phyloP scores from a whole-genome alignment of 208 protist species.

The Acanthamoeba sp. region DNA sequence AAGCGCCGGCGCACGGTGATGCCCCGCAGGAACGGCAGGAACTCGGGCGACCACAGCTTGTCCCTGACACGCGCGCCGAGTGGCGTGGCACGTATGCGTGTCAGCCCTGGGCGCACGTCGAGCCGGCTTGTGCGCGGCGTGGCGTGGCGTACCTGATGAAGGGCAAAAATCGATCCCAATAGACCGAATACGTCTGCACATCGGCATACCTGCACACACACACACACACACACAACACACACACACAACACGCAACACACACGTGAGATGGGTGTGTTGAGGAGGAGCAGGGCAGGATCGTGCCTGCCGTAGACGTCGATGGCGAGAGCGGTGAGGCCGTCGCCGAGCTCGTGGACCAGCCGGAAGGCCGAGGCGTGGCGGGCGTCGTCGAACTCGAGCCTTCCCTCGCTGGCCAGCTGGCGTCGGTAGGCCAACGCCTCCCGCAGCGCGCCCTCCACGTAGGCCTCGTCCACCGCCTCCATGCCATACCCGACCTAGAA shows the following conservation, averaged over 20 bases:
- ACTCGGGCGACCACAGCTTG: not conserved
- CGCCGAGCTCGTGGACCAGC: not conserved
- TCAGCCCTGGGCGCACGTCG: no score
- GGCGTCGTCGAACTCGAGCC: not conserved
- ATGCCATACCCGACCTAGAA: not conserved
- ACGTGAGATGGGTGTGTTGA: no score
- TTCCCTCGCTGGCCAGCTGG: not conserved
- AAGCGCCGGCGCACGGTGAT: not conserved
- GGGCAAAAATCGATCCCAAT: constrained; percentile 14
- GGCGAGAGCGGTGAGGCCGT: constrained; percentile 20
- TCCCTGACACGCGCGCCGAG: not conserved
- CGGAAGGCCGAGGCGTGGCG: not conserved
- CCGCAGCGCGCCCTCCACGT: not conserved
- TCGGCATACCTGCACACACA: not conserved
- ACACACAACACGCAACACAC: no score
- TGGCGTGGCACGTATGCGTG: no score
- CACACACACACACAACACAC: no score
- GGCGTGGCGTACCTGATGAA: not conserved
- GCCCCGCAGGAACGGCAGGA: constrained; percentile 19
- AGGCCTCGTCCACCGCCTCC: not conserved
- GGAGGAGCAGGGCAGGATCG: no score
- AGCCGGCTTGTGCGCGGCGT: not conserved
- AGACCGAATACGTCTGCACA: constrained; percentile 34
- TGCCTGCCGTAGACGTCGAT: constrained; percentile 14
- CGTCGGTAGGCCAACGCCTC: not conserved